Conservation (phyloP, 306 rosid genomes). For the Cotoneaster glaucophyllus region DNA sequence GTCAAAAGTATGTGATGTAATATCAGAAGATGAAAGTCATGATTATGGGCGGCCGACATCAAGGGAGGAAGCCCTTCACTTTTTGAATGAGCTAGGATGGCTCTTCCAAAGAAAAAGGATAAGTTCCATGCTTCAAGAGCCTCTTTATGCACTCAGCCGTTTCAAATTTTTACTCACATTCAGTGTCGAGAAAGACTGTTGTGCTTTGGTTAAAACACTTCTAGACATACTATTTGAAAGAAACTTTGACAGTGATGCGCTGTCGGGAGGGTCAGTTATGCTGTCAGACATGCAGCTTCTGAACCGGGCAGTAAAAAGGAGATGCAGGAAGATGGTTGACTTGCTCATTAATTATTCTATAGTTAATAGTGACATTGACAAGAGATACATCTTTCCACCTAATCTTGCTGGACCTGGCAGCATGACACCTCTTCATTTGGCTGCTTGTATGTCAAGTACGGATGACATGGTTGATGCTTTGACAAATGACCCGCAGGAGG, state of each 20-base stretch:
- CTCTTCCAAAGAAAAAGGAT: constrained; percentile 63
- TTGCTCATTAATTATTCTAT: constrained; percentile 55
- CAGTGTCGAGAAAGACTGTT: constrained; percentile 69
- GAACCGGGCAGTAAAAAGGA: constrained; percentile 74
- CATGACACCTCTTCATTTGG: constrained; percentile 85
- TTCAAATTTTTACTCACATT: constrained; percentile 70
- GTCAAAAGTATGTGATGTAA: constrained; percentile 33
- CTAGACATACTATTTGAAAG: constrained; percentile 57
- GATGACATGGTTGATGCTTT: constrained; percentile 65
- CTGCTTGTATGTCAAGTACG: constrained; percentile 61
- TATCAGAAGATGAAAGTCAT: constrained; percentile 40
- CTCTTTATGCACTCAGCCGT: constrained; percentile 54
- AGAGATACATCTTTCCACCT: constrained; percentile 63
- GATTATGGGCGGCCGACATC: constrained; percentile 48
- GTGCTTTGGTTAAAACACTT: constrained; percentile 56
- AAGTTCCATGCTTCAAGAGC: constrained; percentile 32
- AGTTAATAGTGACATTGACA: constrained; percentile 31
- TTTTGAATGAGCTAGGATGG: constrained; percentile 93
- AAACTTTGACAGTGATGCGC: constrained; percentile 40
- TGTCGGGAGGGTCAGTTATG: constrained; percentile 49
- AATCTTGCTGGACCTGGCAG: constrained; percentile 74
- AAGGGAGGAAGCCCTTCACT: constrained; percentile 67
- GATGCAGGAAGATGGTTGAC: constrained; percentile 63
- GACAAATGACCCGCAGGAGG: constrained; percentile 84
- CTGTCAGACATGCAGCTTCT: constrained; percentile 68